A percentile compares a stretch with the other conserved stretches of the same genome.
Evolutionary conservation across 2,329 filamentous ascomycete genomes (phyloP).

Genomic region (Stenocarpella maydis): DNA sequence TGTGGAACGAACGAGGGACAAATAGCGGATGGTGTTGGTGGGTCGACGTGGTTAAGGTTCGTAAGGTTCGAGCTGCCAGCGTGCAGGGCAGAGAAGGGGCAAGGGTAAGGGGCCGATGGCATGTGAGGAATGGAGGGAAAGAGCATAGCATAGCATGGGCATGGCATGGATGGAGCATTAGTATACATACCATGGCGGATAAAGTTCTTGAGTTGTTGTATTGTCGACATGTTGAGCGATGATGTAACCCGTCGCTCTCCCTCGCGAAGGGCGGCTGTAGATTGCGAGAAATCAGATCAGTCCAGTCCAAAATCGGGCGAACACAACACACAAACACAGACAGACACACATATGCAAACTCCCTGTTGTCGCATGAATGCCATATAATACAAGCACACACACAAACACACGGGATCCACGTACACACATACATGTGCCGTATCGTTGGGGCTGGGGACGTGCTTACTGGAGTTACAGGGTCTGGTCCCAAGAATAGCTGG

Average conservation of each 20-base stretch:
- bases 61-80: background rate
- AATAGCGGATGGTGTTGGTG: background rate
- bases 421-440: background rate
- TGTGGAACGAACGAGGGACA: no score
- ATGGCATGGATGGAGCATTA: no score
- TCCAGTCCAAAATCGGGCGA: no score
- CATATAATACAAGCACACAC: background rate
- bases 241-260: constrained; percentile 20
- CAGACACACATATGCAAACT: background rate
- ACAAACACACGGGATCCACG: background rate
- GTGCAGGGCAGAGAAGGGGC: no score
- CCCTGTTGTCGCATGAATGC: no score
- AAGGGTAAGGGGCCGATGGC: no score
- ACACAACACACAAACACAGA: background rate
- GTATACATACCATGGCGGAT: constrained; percentile 96
- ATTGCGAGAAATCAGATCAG: constrained; percentile 12
- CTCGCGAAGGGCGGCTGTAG: background rate
- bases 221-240: constrained; percentile 66
- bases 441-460: background rate
- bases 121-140: constrained; percentile 18
- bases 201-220: constrained; percentile 98
- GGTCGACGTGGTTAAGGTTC: background rate
- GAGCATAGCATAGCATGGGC: constrained; percentile 68
- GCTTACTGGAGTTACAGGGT: constrained; percentile 1
- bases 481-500: background rate